Conservation (phyloP, 2,329 filamentous ascomycete genomes). For the Aureobasidium musti region DNA sequence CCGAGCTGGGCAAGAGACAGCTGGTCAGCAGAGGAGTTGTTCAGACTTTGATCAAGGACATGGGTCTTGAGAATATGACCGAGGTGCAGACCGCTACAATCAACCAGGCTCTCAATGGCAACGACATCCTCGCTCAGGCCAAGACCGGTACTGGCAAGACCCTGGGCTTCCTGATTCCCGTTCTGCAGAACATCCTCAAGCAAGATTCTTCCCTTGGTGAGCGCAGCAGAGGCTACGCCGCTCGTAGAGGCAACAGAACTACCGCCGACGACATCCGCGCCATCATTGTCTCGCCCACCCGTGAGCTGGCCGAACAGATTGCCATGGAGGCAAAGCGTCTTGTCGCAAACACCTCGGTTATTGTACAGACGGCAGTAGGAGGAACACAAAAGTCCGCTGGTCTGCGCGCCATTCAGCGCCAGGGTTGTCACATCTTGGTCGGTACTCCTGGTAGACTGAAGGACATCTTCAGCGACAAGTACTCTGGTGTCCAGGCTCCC, state of each 20-base stretch:
- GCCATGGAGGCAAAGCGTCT: slow-evolving; percentile 72
- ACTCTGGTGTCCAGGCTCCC: slow-evolving; percentile 64
- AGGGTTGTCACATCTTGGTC: slow-evolving; percentile 86
- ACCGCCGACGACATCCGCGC: slow-evolving; percentile 58
- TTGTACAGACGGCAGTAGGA: slow-evolving; percentile 80
- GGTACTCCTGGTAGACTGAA: slow-evolving; percentile 86
- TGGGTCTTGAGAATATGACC: slow-evolving; percentile 85
- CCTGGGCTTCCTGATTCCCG: slow-evolving; percentile 83
- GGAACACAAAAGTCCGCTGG: slow-evolving; percentile 76
- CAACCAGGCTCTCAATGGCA: slow-evolving; percentile 73
- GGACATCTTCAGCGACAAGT: slow-evolving; percentile 72
- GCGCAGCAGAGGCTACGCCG: slow-evolving; percentile 34
- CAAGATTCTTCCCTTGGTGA: slow-evolving; percentile 63
- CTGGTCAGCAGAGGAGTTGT: slow-evolving; percentile 67
- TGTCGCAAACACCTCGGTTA: slow-evolving; percentile 63
- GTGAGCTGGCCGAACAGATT: slow-evolving; percentile 66
- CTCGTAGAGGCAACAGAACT: slow-evolving; percentile 34
- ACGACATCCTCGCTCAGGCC: slow-evolving; percentile 86
- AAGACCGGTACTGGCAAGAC: slow-evolving; percentile 98
- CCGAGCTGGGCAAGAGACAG: slow-evolving; percentile 46
- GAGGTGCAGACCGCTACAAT: slow-evolving; percentile 88
- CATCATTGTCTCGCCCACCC: slow-evolving; percentile 63
- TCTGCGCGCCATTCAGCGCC: slow-evolving; percentile 65
- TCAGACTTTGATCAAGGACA: slow-evolving; percentile 65
- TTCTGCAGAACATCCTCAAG: slow-evolving; percentile 75